A percentile compares a stretch with the other conserved stretches of the same genome.
Evolutionary conservation across 208 protist genomes (phyloP).

Genomic region (Trypanosoma platydactyli): DNA sequence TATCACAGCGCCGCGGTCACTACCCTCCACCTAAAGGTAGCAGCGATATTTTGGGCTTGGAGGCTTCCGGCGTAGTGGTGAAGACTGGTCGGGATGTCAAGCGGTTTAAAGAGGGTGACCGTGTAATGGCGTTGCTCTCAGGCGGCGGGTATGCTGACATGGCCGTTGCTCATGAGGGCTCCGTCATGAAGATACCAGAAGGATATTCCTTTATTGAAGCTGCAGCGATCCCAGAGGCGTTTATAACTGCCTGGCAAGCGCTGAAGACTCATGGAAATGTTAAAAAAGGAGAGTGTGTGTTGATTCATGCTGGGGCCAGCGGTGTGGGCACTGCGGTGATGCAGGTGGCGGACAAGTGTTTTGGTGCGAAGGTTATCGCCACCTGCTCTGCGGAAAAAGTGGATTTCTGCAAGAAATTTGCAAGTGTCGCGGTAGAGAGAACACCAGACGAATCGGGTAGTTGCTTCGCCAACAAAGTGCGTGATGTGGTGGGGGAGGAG

Average conservation of each 20-base stretch:
- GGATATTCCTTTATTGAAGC: conserved; percentile 87
- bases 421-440: conserved; percentile 51
- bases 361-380: conserved; percentile 58
- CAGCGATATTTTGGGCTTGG: conserved; percentile 85
- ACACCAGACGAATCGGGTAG: conserved; percentile 64
- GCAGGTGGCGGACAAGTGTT: conserved; percentile 85
- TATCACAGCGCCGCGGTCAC: conserved; percentile 74
- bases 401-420: conserved; percentile 69
- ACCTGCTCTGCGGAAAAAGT: conserved; percentile 71
- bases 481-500: conserved; percentile 38
- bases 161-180: conserved; percentile 68
- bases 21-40: conserved; percentile 86
- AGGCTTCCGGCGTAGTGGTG: conserved; percentile 87
- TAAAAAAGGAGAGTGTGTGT: conserved; percentile 64
- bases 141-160: conserved; percentile 94
- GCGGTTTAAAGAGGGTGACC: conserved; percentile 78
- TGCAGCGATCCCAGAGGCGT: conserved; percentile 91
- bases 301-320: conserved; percentile 88
- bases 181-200: conserved; percentile 79
- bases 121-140: conserved; percentile 82
- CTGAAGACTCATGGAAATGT: conserved; percentile 72
- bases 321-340: conserved; percentile 86
- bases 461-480: conserved; percentile 71
- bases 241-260: conserved; percentile 91
- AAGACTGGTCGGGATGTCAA: conserved; percentile 59